Evolutionary conservation across 768 basidiomycete species (phyloP), one percentile per base, ranked within the genome.

Genomic region (Tricholomella constricta): DNA sequence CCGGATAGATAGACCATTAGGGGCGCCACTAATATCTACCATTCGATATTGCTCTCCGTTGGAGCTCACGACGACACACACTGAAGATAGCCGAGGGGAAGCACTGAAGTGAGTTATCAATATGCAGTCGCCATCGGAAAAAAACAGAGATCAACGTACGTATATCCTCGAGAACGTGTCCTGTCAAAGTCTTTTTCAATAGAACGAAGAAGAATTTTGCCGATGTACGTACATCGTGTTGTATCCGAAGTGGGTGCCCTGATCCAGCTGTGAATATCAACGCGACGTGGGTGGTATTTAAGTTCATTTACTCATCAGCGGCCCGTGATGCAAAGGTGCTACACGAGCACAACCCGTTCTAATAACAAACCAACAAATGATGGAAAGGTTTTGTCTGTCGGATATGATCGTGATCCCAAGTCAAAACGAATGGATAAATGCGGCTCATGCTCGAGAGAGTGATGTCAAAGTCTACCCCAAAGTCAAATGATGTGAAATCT

Each of bases 31-130:
- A 19, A 80, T 63, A 47, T 81, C 78, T 20, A 81, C 75, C 48
- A 78, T 74, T 38, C 71, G 63, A 59, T 81, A 81, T 52, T 78
- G 74, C 64, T 80, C 77, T 20, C 72, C 76, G 51, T 80, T 78
- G n/a, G 72, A 74, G 52, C 73, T 78, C 46, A 74, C 78, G 46
- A 81, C 73, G 26, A 81, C 69, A 48, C 76, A 76, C 17, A 77
- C 73, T 37, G 70, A 64, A 3, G 73, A 52, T 38, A 75, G 65
- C 31, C 67, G 65, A 25, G 49, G 20, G 23, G 51, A 20, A 19
- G 63, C 54, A 57, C 67, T 67, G 48, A 32, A 41, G 29, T 50
- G 25, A 25, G 41, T 2, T 17, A 12, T 19, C 35, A 44, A 37
- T 2, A 35, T 40, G 26, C 6, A 25, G 12, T 34, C 32, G 35